Evolutionary conservation across 768 basidiomycete species (phyloP).

Genomic region (Hypholoma sublateritium): DNA sequence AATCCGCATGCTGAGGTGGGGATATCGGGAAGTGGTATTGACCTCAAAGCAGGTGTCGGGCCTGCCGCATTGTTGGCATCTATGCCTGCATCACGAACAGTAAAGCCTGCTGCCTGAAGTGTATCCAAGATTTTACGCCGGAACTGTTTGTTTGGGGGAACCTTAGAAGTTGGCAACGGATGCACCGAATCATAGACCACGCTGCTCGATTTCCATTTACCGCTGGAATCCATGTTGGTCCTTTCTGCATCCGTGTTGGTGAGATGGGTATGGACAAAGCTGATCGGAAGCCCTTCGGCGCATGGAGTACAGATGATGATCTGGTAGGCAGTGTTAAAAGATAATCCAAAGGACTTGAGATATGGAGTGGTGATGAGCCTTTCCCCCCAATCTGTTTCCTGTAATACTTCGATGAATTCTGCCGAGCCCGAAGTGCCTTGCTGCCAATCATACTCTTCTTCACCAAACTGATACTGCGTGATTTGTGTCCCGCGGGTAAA

Average conservation of each 20-base stretch:
- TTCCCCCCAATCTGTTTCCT: conserved; percentile 2
- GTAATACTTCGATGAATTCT: background rate
- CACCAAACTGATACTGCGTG: background rate
- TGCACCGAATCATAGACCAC: background rate
- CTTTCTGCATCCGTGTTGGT: background rate
- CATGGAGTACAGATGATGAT: background rate
- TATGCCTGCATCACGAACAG: background rate
- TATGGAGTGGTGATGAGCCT: background rate
- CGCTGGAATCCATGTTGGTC: background rate
- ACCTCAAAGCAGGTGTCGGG: background rate
- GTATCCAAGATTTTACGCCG: background rate
- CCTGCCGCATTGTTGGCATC: background rate
- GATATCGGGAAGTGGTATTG: background rate
- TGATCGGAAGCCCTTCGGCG: background rate
- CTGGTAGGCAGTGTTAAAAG: background rate
- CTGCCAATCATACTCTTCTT: background rate
- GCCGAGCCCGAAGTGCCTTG: background rate
- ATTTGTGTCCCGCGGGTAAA: background rate
- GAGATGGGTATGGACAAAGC: background rate
- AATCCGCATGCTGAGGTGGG: background rate
- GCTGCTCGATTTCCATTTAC: background rate
- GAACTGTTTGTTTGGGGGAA: background rate
- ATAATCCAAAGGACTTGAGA: background rate
- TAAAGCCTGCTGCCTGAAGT: background rate
- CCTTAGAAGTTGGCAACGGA: background rate